A percentile compares a stretch with the other conserved stretches of the same genome.
These are phyloP conservation scores for Phytophthora megakarya DNA, from an alignment of 352 stramenopile genomes.

Conservation along the genomic window DNA sequence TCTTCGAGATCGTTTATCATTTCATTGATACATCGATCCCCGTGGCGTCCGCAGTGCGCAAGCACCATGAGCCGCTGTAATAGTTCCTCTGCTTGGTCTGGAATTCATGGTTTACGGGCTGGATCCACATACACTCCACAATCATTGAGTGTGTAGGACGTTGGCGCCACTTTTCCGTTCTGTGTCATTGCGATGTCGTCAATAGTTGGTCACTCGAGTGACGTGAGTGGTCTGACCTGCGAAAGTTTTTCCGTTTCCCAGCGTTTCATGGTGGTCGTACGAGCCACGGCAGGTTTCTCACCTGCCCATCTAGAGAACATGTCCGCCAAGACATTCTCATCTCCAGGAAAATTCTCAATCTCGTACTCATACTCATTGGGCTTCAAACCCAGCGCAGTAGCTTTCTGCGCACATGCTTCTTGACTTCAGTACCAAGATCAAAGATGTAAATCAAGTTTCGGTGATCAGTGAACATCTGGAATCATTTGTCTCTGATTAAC, in stretches of 20 bases:
- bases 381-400: conserved; percentile 2
- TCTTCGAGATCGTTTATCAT: conserved; percentile 3
- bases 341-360: not conserved
- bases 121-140: not conserved
- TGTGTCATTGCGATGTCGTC: not conserved
- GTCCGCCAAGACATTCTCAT: not conserved
- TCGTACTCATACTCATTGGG: not conserved
- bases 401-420: conserved; percentile 12
- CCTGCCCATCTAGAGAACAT: conserved; percentile 3
- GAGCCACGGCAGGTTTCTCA: not conserved
- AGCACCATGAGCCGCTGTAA: not conserved
- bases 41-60: conserved; percentile 4
- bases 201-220: not conserved
- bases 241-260: not conserved
- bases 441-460: conserved; percentile 8
- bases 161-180: conserved; percentile 1
- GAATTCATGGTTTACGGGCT: not conserved
- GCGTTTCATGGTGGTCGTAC: no score
- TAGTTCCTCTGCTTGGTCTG: not conserved
- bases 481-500: conserved; percentile 6
- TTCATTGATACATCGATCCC: not conserved
- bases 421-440: not conserved
- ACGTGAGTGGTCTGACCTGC: not conserved
- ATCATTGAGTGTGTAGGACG: not conserved
- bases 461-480: conserved; percentile 4